Conservation (phyloP, 73 alveolate genomes). For the Stentor coeruleus region DNA sequence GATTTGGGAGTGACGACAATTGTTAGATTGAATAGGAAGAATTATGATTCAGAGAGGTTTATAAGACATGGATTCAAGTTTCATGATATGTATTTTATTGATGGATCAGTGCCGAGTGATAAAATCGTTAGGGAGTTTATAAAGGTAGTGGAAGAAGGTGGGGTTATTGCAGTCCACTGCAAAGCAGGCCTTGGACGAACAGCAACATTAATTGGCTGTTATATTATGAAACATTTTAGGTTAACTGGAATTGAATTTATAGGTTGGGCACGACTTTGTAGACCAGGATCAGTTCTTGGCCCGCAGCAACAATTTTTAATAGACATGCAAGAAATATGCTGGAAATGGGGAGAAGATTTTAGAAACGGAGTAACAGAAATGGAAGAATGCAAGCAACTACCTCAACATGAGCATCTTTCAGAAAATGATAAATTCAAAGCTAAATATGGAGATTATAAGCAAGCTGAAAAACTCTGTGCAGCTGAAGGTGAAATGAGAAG, state of each 20-base stretch:
- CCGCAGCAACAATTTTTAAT: constrained; percentile 43
- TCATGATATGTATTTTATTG: constrained; percentile 72
- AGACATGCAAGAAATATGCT: constrained; percentile 18
- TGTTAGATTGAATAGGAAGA: constrained; percentile 27
- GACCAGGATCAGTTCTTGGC: constrained; percentile 77
- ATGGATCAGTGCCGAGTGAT: constrained; percentile 94
- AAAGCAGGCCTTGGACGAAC: constrained; percentile 89
- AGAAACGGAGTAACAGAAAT: background rate
- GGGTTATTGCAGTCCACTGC: constrained; percentile 95
- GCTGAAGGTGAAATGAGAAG: too few species aligned
- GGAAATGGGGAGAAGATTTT: background rate
- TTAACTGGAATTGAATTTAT: constrained; percentile 64
- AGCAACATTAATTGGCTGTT: constrained; percentile 74
- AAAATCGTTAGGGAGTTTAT: constrained; percentile 69
- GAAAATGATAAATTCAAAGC: background rate
- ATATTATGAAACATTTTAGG: constrained; percentile 63
- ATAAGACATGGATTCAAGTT: constrained; percentile 33
- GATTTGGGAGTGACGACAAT: constrained; percentile 32
- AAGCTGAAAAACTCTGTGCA: background rate
- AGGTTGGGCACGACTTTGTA: constrained; percentile 71
- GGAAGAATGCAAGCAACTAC: too few species aligned
- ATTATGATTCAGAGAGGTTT: constrained; percentile 34
- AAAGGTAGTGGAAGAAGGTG: constrained; percentile 76
- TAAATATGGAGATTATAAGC: background rate
- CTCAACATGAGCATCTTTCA: too few species aligned